Evolutionary conservation across 2,329 filamentous ascomycete species (phyloP), one percentile per base, ranked within the genome.

Genomic region (Colletotrichum sidae): DNA sequence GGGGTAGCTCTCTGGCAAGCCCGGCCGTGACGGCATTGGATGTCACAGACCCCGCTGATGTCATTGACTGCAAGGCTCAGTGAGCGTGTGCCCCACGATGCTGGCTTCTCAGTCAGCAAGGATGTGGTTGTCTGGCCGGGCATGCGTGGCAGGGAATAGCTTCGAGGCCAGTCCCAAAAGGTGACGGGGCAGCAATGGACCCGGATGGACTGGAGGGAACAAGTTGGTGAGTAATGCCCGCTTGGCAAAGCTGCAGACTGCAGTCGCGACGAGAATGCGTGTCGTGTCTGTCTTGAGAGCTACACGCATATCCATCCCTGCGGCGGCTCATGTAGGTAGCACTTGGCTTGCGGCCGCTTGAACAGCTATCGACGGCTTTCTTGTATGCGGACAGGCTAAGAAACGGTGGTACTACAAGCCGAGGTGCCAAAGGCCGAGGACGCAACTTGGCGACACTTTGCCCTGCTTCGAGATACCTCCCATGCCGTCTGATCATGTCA

Each of bases 11-110:
- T 17, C 58, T 62, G 62, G 62, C 15, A 62, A 34, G 17, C 47
- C 56, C 56, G 57, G 51, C 51, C 62, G 57, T 65, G 62, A 65
- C 57, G 62, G 62, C 62, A 61, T 44, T 46, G 37, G 35, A 56
- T 42, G 44, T 10, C 10, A 8, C 17, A 25, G 25, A 5, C 62
- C 62, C 62, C 62, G 47, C 62, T 65, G 62, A 65, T 65, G 62
- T 65, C 62, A 65, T 65, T 56, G 46, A 62, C 25, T 42, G 17
- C 13, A 52, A 15, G 46, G 41, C 38, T 41, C 9, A 41, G 38
- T 41, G 46, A 51, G 33, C 5, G 10, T 11, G 8, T 8, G n/a
- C 15, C 42, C 42, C 13, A 50, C 46, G 46, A 34, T 55, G 37
- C 45, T 38, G 58, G 62, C 41, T 35, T 45, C 42, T 56, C 52